Percentiles rank a stretch among this genome's conserved stretches.
These are phyloP conservation scores for Magnolia sinica DNA, from an alignment of 164 flowering plant species.

Conservation along the genomic window DNA sequence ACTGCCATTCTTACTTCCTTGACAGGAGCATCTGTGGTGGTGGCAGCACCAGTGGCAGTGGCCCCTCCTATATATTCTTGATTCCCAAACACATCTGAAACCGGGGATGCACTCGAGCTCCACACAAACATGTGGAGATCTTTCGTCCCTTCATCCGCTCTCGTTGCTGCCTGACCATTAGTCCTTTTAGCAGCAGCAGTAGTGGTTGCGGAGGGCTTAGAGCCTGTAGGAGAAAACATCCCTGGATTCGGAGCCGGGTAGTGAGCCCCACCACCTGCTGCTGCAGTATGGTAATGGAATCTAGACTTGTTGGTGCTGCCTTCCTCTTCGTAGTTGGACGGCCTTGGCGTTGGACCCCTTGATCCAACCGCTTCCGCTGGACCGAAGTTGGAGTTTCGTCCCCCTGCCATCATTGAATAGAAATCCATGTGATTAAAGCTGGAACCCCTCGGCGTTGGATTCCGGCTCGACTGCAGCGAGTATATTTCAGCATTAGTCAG, in stretches of 20 bases:
- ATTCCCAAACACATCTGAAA: constrained; percentile 85
- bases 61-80: constrained; percentile 31
- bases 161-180: constrained; percentile 36
- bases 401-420: constrained; percentile 70
- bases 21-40: constrained; percentile 37
- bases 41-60: constrained; percentile 5
- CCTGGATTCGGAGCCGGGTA: constrained; percentile 88
- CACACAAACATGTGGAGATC: constrained; percentile 99
- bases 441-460: constrained; percentile 81
- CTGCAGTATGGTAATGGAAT: constrained; percentile 27
- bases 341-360: constrained; percentile 73
- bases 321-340: constrained; percentile 78
- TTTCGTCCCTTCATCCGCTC: constrained; percentile 45
- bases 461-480: constrained; percentile 71
- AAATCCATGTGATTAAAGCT: constrained; percentile 86
- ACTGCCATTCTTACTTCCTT: constrained; percentile 62
- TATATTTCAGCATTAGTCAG: constrained; percentile 83
- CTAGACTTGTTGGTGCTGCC: constrained; percentile 32
- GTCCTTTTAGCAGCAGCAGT: constrained; percentile 1
- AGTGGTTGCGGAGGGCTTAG: constrained; percentile 18
- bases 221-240: constrained; percentile 61
- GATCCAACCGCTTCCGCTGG: constrained; percentile 34
- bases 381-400: constrained; percentile 48
- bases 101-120: constrained; percentile 98
- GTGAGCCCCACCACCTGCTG: constrained; percentile 22